These are phyloP conservation scores for Rhizopus sp. DNA, from an alignment of 371 early-diverging fungal species.

Conservation along the genomic window DNA sequence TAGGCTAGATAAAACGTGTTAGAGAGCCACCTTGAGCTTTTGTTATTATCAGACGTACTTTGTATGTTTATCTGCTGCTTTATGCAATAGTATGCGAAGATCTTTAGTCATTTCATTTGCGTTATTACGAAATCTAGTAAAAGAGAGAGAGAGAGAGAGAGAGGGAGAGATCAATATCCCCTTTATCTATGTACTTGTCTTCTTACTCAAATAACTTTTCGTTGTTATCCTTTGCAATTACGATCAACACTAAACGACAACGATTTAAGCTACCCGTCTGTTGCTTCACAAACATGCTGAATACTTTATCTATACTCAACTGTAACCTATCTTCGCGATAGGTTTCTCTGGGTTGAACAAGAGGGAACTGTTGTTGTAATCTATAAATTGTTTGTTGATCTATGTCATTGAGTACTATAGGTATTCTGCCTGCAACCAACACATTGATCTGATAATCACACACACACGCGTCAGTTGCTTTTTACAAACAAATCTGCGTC, in stretches of 20 bases:
- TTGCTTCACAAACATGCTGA: slow-evolving; percentile 6
- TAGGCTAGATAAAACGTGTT: not conserved
- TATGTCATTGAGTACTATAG: slow-evolving; percentile 14
- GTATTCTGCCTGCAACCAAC: slow-evolving; percentile 14
- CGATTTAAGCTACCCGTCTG: slow-evolving; percentile 2
- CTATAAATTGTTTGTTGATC: slow-evolving; percentile 7
- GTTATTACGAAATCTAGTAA: slow-evolving; percentile 28
- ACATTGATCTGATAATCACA: slow-evolving; percentile 20
- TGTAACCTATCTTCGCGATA: slow-evolving; percentile 18
- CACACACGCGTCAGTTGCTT: not conserved
- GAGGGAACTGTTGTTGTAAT: slow-evolving; percentile 19
- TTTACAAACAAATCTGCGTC: not conserved
- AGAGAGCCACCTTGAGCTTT: not conserved
- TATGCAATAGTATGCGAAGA: slow-evolving; percentile 16
- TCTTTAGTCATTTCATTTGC: slow-evolving; percentile 18
- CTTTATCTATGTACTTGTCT: not conserved
- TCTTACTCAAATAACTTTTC: slow-evolving; percentile 22
- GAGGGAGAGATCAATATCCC: not conserved
- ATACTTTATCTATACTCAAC: slow-evolving; percentile 11
- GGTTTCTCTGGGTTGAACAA: slow-evolving; percentile 22
- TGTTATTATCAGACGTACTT: not conserved
- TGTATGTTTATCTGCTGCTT: slow-evolving; percentile 8
- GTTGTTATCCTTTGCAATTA: slow-evolving; percentile 12
- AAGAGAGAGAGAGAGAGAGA: too few relatives aligned
- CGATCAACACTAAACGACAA: slow-evolving; percentile 22